A percentile compares a stretch with the other conserved stretches of the same genome.
phyloP scores from a whole-genome alignment of 345 rosid species.

The Eucalyptus dawsonii region DNA sequence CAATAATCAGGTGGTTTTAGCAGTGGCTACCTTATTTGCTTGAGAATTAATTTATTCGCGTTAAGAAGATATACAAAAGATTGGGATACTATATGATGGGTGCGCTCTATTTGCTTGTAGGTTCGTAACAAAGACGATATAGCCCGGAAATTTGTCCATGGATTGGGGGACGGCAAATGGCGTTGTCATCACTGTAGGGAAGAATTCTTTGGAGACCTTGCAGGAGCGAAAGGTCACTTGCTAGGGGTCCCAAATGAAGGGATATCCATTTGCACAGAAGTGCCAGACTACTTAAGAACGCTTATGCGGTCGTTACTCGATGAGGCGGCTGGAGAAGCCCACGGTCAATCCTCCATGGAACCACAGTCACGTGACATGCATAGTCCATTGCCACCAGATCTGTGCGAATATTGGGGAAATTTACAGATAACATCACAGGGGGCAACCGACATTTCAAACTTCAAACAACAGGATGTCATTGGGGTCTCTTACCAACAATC shows the following conservation, averaged over 20 bases:
- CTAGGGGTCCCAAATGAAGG: not conserved
- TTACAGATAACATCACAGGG: too few species aligned
- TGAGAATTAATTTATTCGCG: not conserved
- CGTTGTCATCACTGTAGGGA: fast-evolving
- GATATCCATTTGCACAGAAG: not conserved
- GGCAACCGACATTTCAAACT: too few species aligned
- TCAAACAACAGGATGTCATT: too few species aligned
- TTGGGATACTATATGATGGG: fast-evolving
- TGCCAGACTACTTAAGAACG: fast-evolving
- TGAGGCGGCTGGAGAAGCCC: not conserved
- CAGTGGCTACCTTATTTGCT: not conserved
- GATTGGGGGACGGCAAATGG: not conserved
- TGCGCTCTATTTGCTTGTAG: not conserved
- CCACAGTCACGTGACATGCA: fast-evolving
- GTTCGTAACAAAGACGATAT: not conserved
- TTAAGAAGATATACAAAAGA: fast-evolving
- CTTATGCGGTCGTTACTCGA: fast-evolving
- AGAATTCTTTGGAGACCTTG: not conserved
- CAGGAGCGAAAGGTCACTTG: not conserved
- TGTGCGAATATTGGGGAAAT: too few species aligned
- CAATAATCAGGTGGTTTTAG: not conserved
- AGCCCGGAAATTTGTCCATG: not conserved
- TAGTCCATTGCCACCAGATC: too few species aligned
- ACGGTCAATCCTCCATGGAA: not conserved
- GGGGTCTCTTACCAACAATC: too few species aligned